These are phyloP conservation scores for Lonicera japonica DNA, from an alignment of 129 eudicot species.

Conservation along the genomic window DNA sequence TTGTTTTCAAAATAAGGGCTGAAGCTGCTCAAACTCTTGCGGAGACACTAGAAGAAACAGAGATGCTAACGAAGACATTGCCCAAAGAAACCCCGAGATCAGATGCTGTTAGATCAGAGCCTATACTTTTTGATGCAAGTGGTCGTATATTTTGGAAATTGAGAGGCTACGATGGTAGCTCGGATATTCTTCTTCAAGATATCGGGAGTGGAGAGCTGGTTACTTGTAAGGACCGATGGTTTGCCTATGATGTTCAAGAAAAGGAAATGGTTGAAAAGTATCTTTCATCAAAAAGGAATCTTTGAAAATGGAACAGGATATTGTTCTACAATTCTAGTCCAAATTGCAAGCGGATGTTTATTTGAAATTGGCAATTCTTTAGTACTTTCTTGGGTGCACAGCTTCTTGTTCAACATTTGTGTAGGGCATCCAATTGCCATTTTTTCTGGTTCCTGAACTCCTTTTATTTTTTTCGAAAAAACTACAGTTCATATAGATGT, in stretches of 20 bases:
- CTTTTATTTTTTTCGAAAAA: no score
- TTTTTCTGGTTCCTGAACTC: no score
- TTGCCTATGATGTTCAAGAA: constrained; percentile 30
- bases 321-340: no score
- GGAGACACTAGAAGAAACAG: constrained; percentile 31
- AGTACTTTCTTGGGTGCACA: no score
- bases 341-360: no score
- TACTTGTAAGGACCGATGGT: constrained; percentile 33
- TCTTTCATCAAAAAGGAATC: constrained; percentile 26
- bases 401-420: no score
- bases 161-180: constrained; percentile 25
- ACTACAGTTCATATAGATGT: no score
- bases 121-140: constrained; percentile 25
- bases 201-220: constrained; percentile 15
- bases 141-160: constrained; percentile 50
- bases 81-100: constrained; percentile 22
- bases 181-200: constrained; percentile 39
- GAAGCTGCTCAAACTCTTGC: constrained; percentile 42
- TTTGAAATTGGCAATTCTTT: no score
- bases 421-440: no score
- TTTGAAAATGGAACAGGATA: no score
- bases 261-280: constrained; percentile 28
- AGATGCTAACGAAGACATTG: constrained; percentile 7
- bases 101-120: constrained; percentile 40
- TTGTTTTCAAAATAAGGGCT: constrained; percentile 30